These are phyloP conservation scores for Fusarium acutatum DNA, from an alignment of 2,329 filamentous ascomycete species.

Conservation along the genomic window DNA sequence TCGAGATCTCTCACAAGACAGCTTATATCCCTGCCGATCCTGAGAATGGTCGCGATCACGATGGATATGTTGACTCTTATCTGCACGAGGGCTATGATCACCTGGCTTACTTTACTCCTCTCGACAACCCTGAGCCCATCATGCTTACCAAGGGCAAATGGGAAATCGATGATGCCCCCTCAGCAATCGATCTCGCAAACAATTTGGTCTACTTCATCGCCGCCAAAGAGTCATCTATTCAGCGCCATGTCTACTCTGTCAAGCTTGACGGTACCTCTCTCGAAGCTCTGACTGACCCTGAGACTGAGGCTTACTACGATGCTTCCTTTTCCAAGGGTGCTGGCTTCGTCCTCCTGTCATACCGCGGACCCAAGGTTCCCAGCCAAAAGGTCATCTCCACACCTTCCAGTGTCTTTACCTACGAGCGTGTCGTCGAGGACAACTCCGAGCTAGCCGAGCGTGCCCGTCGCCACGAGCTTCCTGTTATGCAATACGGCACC, in stretches of 20 bases:
- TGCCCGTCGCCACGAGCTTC: conserved; percentile 80
- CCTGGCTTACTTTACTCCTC: conserved; percentile 88
- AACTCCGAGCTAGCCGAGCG: conserved; percentile 76
- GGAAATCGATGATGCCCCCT: conserved; percentile 90
- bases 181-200: conserved; percentile 82
- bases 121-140: conserved; percentile 82
- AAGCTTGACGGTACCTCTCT: conserved; percentile 81
- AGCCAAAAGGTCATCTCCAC: conserved; percentile 92
- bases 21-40: conserved; percentile 87
- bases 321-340: conserved; percentile 85
- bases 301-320: conserved; percentile 78
- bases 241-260: conserved; percentile 92
- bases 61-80: conserved; percentile 93
- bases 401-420: conserved; percentile 70
- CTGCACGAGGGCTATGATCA: conserved; percentile 90
- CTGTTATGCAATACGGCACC: conserved; percentile 82
- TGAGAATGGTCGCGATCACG: conserved; percentile 75
- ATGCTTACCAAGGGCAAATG: conserved; percentile 89
- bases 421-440: conserved; percentile 78
- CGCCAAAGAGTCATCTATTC: conserved; percentile 86
- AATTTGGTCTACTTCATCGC: conserved; percentile 92
- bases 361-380: conserved; percentile 84
- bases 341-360: conserved; percentile 84
- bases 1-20: conserved; percentile 90
- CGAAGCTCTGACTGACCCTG: conserved; percentile 76